Conservation (phyloP, 225 moss, liverwort and hornwort species). For the Pseudisothecium myosuroides region DNA sequence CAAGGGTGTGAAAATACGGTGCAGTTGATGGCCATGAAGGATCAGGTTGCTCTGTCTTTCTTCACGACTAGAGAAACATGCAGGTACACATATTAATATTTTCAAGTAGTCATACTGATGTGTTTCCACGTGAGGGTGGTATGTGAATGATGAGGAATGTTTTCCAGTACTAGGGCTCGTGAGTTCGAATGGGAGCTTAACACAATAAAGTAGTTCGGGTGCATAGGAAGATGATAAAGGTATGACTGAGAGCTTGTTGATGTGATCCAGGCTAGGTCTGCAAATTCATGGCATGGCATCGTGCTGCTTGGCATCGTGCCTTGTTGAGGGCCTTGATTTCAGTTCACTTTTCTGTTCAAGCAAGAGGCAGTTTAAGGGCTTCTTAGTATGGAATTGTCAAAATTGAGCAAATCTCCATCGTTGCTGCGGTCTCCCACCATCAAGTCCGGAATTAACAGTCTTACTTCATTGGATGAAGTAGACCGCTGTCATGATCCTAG, state of each 20-base stretch:
- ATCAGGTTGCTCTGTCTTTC: conserved; percentile 7
- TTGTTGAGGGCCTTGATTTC: background rate
- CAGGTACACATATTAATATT: conserved; percentile 3
- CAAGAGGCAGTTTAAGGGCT: background rate
- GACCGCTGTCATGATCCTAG: conserved; percentile 54
- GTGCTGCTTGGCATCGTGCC: conserved; percentile 10
- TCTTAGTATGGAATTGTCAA: conserved; percentile 52
- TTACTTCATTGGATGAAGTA: conserved; percentile 60
- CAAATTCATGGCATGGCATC: background rate
- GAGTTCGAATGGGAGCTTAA: background rate
- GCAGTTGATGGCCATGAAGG: conserved; percentile 32
- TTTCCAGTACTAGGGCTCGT: background rate
- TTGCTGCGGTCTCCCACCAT: conserved; percentile 78
- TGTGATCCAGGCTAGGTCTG: conserved; percentile 19
- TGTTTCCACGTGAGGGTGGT: background rate
- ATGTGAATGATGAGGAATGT: background rate
- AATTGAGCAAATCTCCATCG: conserved; percentile 83
- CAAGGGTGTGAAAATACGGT: conserved; percentile 2
- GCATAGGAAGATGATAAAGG: background rate
- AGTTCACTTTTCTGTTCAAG: conserved; percentile 1
- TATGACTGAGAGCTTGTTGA: background rate
- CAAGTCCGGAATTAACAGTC: conserved; percentile 77
- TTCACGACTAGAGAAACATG: conserved; percentile 2
- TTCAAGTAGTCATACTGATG: background rate
- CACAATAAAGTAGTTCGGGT: background rate